Evolutionary conservation across 148 eudicot genomes (phyloP).

Genomic region (Rhododendron molle): DNA sequence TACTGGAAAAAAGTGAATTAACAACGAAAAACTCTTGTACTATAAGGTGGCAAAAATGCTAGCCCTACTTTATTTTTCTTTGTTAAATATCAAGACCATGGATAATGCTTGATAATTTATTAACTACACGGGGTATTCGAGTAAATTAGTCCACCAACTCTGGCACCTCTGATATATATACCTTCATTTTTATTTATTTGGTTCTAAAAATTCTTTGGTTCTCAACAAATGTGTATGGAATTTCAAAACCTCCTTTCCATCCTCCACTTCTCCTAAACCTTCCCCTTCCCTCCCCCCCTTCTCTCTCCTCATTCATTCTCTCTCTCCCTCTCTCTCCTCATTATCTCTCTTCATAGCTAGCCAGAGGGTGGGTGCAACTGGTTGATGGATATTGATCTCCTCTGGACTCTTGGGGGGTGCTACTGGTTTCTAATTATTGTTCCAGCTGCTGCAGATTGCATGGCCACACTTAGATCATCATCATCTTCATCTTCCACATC

Average conservation of each 20-base stretch:
- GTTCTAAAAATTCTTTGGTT: neutral
- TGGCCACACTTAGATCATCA: conserved; percentile 43
- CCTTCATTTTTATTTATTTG: neutral
- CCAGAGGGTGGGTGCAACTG: conserved; percentile 26
- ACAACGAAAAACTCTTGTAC: neutral
- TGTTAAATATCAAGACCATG: neutral
- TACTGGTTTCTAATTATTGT: conserved; percentile 27
- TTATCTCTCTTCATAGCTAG: neutral
- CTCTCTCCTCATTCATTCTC: conserved; percentile 7
- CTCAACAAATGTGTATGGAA: conserved; percentile 28
- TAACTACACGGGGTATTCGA: neutral
- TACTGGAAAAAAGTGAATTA: neutral
- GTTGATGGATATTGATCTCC: conserved; percentile 83
- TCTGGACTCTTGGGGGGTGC: conserved; percentile 64
- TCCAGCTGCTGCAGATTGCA: conserved; percentile 35
- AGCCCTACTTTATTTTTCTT: neutral
- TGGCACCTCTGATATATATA: neutral
- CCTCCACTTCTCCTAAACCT: conserved; percentile 48
- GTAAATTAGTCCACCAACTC: conserved; percentile 1
- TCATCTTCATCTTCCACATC: neutral
- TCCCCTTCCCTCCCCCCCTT: conserved; percentile 15
- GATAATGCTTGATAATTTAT: neutral
- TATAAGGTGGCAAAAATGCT: neutral
- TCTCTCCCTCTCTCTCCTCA: conserved; percentile 1
- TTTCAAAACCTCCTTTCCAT: conserved; percentile 50